Conservation (phyloP, 257 asterid genomes). For the Petunia secreta region DNA sequence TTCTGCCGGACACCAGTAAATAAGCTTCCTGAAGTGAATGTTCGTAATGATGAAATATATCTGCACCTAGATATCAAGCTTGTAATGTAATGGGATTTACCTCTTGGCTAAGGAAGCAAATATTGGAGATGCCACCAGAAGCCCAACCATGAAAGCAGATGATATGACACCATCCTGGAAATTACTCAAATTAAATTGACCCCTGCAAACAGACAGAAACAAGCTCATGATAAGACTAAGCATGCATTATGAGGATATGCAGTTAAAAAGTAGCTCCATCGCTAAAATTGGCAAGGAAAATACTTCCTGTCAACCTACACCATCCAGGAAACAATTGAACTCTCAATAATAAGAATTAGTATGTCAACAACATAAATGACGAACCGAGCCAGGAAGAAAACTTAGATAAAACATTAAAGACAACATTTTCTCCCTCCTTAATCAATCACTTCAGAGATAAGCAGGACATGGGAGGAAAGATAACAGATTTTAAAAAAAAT, state of each 20-base stretch:
- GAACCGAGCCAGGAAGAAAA: neutral
- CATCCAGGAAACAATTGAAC: neutral
- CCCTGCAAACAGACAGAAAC: constrained; percentile 56
- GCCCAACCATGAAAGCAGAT: constrained; percentile 99
- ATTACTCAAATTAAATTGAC: constrained; percentile 77
- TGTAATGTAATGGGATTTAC: constrained; percentile 38
- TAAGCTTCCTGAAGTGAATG: neutral
- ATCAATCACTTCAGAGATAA: neutral
- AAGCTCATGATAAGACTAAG: neutral
- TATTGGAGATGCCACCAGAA: constrained; percentile 93
- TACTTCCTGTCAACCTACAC: neutral
- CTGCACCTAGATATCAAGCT: neutral
- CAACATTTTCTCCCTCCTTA: neutral
- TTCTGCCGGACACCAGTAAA: neutral
- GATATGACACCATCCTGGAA: constrained; percentile 96
- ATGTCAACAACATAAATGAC: neutral
- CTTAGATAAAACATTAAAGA: neutral
- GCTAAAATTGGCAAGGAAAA: neutral
- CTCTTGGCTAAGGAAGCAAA: constrained; percentile 88
- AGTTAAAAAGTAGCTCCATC: neutral
- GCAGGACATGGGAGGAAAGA: constrained; percentile 2
- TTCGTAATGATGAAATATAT: neutral
- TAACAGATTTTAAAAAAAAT: constrained; percentile 6
- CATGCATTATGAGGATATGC: neutral
- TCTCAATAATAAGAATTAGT: neutral